Conservation (phyloP, 331 rosid genomes). For the Pyracantha coccinea region DNA sequence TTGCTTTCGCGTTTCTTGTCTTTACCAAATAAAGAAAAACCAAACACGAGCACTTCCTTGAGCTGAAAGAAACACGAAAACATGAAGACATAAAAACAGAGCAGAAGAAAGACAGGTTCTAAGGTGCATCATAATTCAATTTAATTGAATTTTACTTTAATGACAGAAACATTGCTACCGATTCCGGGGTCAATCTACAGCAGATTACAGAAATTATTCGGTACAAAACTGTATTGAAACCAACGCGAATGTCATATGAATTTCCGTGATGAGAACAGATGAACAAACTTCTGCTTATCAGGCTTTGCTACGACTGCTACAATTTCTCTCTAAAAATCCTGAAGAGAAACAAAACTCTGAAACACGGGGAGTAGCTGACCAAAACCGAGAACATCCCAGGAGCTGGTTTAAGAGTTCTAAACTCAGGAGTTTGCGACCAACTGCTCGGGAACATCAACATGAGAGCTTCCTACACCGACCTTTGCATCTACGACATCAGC, state of each 20-base stretch:
- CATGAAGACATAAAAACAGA: too few species aligned
- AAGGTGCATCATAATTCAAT: background rate
- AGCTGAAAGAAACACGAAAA: background rate
- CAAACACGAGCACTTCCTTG: background rate
- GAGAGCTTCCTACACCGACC: slow-evolving; percentile 13
- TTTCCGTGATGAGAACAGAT: background rate
- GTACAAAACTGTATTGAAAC: slow-evolving; percentile 1
- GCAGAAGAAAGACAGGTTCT: too few species aligned
- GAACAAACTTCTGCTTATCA: background rate
- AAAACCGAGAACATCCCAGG: slow-evolving; percentile 5
- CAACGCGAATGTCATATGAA: background rate
- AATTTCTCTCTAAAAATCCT: background rate
- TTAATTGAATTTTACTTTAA: too few species aligned
- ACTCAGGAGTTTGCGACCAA: slow-evolving; percentile 32
- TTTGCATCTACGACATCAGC: slow-evolving; percentile 16
- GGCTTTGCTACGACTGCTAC: background rate
- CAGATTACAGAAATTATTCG: background rate
- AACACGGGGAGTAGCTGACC: slow-evolving; percentile 28
- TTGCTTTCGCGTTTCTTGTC: background rate
- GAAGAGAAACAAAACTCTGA: slow-evolving; percentile 18
- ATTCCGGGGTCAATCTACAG: background rate
- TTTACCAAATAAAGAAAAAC: background rate
- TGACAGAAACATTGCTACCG: background rate
- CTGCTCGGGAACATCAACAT: slow-evolving; percentile 19
- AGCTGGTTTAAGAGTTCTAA: background rate